Percentiles rank a stretch among this genome's conserved stretches.
These are phyloP conservation scores for Cladophialophora psammophila DNA, from an alignment of 2,329 filamentous ascomycete species.

Conservation along the genomic window DNA sequence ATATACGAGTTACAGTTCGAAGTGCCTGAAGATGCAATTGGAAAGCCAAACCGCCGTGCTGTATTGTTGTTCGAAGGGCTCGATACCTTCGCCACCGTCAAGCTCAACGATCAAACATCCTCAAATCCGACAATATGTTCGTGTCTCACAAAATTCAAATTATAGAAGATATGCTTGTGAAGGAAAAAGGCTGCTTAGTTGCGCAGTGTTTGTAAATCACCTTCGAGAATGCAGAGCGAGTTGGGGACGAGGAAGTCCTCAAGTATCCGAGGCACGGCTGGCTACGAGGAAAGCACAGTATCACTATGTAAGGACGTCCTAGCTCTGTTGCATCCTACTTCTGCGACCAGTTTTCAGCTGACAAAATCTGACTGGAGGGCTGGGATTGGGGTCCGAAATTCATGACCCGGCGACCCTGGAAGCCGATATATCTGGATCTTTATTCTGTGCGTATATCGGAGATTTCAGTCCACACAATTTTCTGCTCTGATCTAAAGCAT, in stretches of 20 bases:
- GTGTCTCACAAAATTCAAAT: conserved; percentile 70
- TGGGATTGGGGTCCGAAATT: conserved; percentile 75
- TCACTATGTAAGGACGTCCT: conserved; percentile 53
- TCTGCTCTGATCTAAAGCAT: background rate
- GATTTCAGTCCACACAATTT: background rate
- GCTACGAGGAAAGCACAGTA: conserved; percentile 66
- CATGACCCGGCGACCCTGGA: conserved; percentile 71
- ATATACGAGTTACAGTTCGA: conserved; percentile 70
- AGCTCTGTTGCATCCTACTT: background rate
- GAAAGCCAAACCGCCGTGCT: conserved; percentile 47
- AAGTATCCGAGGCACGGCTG: conserved; percentile 6
- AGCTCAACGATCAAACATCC: conserved; percentile 71
- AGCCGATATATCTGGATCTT: conserved; percentile 67
- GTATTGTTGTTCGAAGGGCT: conserved; percentile 77
- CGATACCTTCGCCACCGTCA: conserved; percentile 78
- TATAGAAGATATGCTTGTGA: background rate
- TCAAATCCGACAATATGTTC: conserved; percentile 82
- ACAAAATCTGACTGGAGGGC: conserved; percentile 53
- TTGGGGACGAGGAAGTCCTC: conserved; percentile 49
- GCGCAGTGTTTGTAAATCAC: conserved; percentile 55
- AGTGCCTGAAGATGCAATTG: conserved; percentile 44
- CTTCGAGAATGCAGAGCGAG: conserved; percentile 56
- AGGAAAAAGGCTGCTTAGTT: conserved; percentile 19
- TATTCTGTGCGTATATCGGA: conserved; percentile 12
- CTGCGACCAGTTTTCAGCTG: background rate